phyloP scores from a whole-genome alignment of 257 asterid genomes.

The Gentiana dahurica region DNA sequence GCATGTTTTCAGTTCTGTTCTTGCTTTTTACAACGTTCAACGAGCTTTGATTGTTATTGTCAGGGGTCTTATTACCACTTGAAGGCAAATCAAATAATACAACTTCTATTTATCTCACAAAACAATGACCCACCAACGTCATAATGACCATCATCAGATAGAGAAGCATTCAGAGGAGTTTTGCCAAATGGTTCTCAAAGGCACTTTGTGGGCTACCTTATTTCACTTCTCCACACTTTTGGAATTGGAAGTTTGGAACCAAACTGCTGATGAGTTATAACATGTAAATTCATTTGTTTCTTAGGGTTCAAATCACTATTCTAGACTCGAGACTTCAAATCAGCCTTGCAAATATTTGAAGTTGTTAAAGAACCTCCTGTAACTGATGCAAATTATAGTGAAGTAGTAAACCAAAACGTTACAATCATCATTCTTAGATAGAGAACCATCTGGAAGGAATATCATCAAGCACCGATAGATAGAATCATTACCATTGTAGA shows the following conservation, averaged over 20 bases:
- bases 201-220: slow-evolving; percentile 17
- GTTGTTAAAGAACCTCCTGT: slow-evolving; percentile 20
- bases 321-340: slow-evolving; percentile 24
- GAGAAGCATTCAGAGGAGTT: slow-evolving; percentile 33
- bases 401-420: too few relatives aligned
- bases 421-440: too few relatives aligned
- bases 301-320: slow-evolving; percentile 21
- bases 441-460: too few relatives aligned
- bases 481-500: too few relatives aligned
- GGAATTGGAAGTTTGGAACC: slow-evolving; percentile 14
- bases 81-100: slow-evolving; percentile 11
- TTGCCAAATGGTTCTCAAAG: slow-evolving; percentile 55
- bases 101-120: slow-evolving; percentile 14
- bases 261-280: slow-evolving; percentile 16
- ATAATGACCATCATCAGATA: slow-evolving; percentile 9
- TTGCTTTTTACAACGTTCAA: slow-evolving; percentile 1
- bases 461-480: too few relatives aligned
- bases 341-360: slow-evolving; percentile 26
- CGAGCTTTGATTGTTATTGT: slow-evolving; percentile 17
- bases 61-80: slow-evolving; percentile 12
- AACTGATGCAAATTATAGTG: slow-evolving; percentile 5
- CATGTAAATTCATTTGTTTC: slow-evolving; percentile 21
- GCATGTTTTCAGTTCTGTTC: slow-evolving; percentile 5
- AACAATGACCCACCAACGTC: slow-evolving; percentile 21
- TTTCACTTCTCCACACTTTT: slow-evolving; percentile 21